Evolutionary conservation across 345 rosid species (phyloP), one percentile per base, ranked within the genome.

Genomic region (Corchorus capsularis): DNA sequence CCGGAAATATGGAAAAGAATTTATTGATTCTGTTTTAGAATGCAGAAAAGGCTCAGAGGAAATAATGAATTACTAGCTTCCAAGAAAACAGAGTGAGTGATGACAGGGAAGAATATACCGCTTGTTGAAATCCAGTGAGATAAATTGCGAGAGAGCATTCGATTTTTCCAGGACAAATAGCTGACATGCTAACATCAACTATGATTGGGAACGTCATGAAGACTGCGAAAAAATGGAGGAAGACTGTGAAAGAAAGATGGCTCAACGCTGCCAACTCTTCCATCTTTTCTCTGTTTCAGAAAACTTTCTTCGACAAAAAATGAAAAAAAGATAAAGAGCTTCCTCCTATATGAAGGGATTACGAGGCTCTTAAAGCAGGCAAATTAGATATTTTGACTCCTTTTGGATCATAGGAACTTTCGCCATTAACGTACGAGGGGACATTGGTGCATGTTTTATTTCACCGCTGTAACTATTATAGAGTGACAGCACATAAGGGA

Each of bases 131-230:
- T 45, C 86, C 88, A 0, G 83, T 11, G 64, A 87, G 81, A 54
- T 73, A 84, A 60, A 87, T 84, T 41, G 87, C 85, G 13, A 84
- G 65, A 14, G 86, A 82, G 81, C 91, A 87, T 56, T 76, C 76
- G 19, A 0, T 1, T 80, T 71, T 17, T 9, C 84, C 89, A 7
- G 91, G 89, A 63, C 91, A 87, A 77, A 87, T 53, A 0, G 91
- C 87, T 3, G 78, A 50, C 82, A 85, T 79, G 34, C 85, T 82
- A 32, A 79, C 82, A 69, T 88, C 91, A 19, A 78, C 72, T 54
- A 79, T 64, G 77, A 76, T 79, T 9, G 89, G 91, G 22, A 37
- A n/a, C 72, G 77, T 80, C 85, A 86, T 82, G 74, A 62, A 79
- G 3, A 76, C 47, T 0, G 86, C 77, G 75, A 80, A 82, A 14